Conservation (phyloP, 352 stramenopile species). For the Pythium dissimile region DNA sequence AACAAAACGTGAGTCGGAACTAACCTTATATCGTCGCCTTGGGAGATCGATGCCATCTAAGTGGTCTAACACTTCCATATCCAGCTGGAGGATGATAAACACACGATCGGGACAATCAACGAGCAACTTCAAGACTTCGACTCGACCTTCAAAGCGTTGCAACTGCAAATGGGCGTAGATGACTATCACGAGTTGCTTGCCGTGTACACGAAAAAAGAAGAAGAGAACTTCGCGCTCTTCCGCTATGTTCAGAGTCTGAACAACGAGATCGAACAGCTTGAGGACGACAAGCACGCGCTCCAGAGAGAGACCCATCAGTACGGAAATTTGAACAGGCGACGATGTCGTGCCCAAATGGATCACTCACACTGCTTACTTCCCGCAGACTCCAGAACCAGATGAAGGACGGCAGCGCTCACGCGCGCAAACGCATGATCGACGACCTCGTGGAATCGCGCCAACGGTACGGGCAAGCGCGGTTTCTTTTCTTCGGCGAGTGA, state of each 20-base stretch:
- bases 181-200: slow-evolving; percentile 59
- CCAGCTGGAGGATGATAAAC: slow-evolving; percentile 68
- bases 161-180: slow-evolving; percentile 62
- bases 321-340: neutral
- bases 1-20: slow-evolving; percentile 44
- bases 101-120: slow-evolving; percentile 63
- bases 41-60: too few relatives aligned
- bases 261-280: slow-evolving; percentile 78
- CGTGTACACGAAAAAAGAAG: slow-evolving; percentile 68
- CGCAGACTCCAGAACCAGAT: slow-evolving; percentile 51
- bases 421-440: slow-evolving; percentile 69
- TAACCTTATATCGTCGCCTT: neutral
- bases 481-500: neutral
- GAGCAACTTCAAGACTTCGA: slow-evolving; percentile 75
- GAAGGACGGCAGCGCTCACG: slow-evolving; percentile 62
- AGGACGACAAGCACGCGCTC: slow-evolving; percentile 66
- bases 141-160: slow-evolving; percentile 51
- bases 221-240: slow-evolving; percentile 80
- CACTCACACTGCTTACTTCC: neutral
- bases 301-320: slow-evolving; percentile 64
- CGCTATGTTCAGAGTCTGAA: slow-evolving; percentile 77
- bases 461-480: slow-evolving; percentile 33
- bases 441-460: slow-evolving; percentile 67
- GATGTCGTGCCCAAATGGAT: too few relatives aligned
- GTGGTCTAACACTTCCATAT: neutral